These are phyloP conservation scores for Nematodospora valgi DNA, from an alignment of 805 yeast species.

Conservation along the genomic window DNA sequence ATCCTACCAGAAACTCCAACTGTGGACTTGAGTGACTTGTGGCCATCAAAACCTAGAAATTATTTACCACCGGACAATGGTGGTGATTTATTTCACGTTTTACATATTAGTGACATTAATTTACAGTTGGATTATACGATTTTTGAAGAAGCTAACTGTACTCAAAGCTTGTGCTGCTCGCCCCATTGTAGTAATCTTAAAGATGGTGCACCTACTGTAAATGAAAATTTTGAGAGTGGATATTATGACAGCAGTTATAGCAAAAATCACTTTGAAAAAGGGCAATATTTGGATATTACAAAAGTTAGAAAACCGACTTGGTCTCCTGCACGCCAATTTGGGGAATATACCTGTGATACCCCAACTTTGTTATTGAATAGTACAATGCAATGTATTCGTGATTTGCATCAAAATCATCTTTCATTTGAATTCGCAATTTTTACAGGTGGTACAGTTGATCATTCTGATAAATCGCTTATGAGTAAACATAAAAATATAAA, in stretches of 20 bases:
- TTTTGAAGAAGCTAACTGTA: constrained; percentile 59
- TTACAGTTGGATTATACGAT: constrained; percentile 51
- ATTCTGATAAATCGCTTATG: constrained; percentile 69
- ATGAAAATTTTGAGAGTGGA: constrained; percentile 25
- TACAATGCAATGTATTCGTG: constrained; percentile 37
- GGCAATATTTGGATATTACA: constrained; percentile 12
- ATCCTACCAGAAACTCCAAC: constrained; percentile 50
- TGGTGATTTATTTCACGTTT: constrained; percentile 49
- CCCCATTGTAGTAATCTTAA: constrained; percentile 42
- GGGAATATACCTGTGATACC: constrained; percentile 62
- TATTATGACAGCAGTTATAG: constrained; percentile 12
- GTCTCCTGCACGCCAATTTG: constrained; percentile 58
- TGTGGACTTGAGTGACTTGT: constrained; percentile 33
- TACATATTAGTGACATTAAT: constrained; percentile 68
- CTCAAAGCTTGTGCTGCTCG: constrained; percentile 58
- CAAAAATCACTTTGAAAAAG: constrained; percentile 13
- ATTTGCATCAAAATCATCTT: constrained; percentile 22
- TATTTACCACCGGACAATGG: constrained; percentile 16
- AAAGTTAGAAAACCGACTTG: constrained; percentile 15
- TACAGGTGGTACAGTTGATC: constrained; percentile 76
- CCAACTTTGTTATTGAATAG: constrained; percentile 61
- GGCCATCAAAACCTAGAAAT: constrained; percentile 33
- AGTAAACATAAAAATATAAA: constrained; percentile 62
- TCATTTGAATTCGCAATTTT: constrained; percentile 60
- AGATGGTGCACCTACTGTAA: constrained; percentile 25